Conservation (phyloP, 768 basidiomycete species). For the Porpolomopsis calyptriformis region DNA sequence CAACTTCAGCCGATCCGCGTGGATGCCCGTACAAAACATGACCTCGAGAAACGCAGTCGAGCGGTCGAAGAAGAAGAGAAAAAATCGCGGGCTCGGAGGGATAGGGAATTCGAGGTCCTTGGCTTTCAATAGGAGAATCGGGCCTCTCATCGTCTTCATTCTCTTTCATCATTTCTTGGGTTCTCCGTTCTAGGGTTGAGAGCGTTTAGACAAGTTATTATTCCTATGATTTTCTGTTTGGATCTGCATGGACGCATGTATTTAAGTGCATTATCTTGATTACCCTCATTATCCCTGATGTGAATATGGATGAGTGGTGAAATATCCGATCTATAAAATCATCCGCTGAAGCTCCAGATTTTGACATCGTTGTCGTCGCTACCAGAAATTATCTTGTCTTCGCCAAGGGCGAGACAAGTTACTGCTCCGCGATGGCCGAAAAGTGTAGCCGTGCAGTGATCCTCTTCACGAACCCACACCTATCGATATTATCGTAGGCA, state of each 20-base stretch:
- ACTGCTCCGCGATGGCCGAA: conserved; percentile 94
- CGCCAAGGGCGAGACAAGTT: conserved; percentile 78
- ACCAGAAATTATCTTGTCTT: conserved; percentile 95
- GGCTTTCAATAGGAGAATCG: too few relatives aligned
- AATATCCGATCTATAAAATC: conserved; percentile 11
- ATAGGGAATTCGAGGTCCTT: conserved; percentile 14
- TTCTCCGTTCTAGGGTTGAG: too few relatives aligned
- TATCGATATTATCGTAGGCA: conserved; percentile 22
- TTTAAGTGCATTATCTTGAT: background rate
- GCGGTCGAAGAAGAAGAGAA: conserved; percentile 22
- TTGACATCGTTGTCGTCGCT: conserved; percentile 85
- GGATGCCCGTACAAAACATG: conserved; percentile 21
- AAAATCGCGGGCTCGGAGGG: conserved; percentile 13
- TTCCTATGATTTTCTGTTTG: background rate
- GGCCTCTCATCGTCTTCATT: too few relatives aligned
- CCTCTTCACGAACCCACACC: conserved; percentile 93
- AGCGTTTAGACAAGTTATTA: too few relatives aligned
- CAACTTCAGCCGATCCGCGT: conserved; percentile 24
- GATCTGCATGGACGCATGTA: background rate
- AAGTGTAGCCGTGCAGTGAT: conserved; percentile 76
- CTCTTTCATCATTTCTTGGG: too few relatives aligned
- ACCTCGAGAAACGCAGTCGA: conserved; percentile 25
- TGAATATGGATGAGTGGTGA: too few relatives aligned
- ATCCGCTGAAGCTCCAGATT: conserved; percentile 66
- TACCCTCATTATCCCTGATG: background rate